Base-by-base conservation (phyloP, 352 stramenopile genomes). In the Globisporangium iwayamae region DNA sequence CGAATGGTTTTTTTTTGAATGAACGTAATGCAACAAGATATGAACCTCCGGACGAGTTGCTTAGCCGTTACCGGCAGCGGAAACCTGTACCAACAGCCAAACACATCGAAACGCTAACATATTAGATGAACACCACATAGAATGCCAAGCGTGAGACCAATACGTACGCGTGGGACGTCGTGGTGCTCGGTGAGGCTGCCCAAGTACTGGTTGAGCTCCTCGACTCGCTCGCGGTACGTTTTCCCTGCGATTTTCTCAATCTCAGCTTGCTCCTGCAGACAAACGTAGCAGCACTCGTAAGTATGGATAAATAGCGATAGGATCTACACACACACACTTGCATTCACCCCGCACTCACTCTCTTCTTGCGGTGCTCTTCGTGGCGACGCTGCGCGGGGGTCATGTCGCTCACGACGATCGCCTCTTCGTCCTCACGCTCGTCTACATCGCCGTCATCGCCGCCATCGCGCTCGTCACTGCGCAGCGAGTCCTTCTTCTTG, bases 161-260 rank as follows among this genome's bases (percentile, higher is more conserved):
- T 41, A 4, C 81, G 56, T 80, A 99, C 93, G 48, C 96, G 85
- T 65, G 97, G 97, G 69, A 99, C 97, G 72, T 99, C 97, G 77
- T 99, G 98, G 68, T 98, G 95, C 79, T 99, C 97, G 1, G 97
- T 99, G 59, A 99, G 78, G 45, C 87, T 93, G 41, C 91, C 83
- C 11, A 99, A 80, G 60, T 98, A 95, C 75, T 98, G 81, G 73
- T 99, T 99, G 67, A 98, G 97, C 67, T 98, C 89, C 74, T 99
- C 96, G 10, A 99, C 92, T 56, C 91, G 79, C 69, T 98, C 85
- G 61, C 93, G 78, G 70, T 97, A 96, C 36, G 90, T 97, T 69
- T 94, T 94, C 41, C 75, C 76, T 2, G 85, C 88, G 62, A 89
- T 56, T 60, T 96, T 94, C 43, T 92, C 81, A 57, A 96, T 94